A percentile compares a stretch with the other conserved stretches of the same genome.
These are phyloP conservation scores for Phylloporus sp. DNA, from an alignment of 768 basidiomycete species.

Conservation along the genomic window DNA sequence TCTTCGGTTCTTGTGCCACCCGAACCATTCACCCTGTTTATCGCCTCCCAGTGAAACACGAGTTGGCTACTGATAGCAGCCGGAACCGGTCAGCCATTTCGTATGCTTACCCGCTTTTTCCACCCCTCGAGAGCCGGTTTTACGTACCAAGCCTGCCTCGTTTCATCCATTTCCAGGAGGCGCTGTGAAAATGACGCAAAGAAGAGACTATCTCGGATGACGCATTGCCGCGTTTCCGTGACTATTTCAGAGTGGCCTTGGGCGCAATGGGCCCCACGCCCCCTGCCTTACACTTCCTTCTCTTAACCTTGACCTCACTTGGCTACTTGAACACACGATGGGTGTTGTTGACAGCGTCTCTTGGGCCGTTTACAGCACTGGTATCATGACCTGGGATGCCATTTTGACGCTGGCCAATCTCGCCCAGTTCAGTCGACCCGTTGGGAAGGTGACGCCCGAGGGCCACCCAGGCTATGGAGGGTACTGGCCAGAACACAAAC, in stretches of 20 bases:
- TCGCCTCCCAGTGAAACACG: neutral
- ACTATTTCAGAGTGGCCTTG: conserved; percentile 5
- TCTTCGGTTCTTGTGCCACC: neutral
- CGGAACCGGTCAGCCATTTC: neutral
- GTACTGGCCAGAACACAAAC: conserved; percentile 62
- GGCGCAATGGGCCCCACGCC: neutral
- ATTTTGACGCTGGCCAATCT: conserved; percentile 19
- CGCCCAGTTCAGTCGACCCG: conserved; percentile 18
- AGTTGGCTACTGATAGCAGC: neutral
- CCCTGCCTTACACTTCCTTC: neutral
- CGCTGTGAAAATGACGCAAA: neutral
- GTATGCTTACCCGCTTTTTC: too few relatives aligned
- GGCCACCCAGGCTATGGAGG: conserved; percentile 58
- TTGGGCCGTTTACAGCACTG: conserved; percentile 1
- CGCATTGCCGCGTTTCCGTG: neutral
- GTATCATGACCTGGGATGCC: conserved; percentile 19
- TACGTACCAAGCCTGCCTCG: neutral
- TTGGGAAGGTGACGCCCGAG: conserved; percentile 51
- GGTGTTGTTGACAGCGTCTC: conserved; percentile 9
- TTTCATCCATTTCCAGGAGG: neutral
- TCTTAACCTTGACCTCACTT: neutral
- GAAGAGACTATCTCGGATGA: neutral
- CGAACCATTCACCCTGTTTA: neutral
- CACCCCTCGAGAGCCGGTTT: neutral
- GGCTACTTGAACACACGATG: conserved; percentile 6